Evolutionary conservation across 768 basidiomycete genomes (phyloP), one percentile per base, ranked within the genome.

Genomic region (Leucocoprinus leucothites): DNA sequence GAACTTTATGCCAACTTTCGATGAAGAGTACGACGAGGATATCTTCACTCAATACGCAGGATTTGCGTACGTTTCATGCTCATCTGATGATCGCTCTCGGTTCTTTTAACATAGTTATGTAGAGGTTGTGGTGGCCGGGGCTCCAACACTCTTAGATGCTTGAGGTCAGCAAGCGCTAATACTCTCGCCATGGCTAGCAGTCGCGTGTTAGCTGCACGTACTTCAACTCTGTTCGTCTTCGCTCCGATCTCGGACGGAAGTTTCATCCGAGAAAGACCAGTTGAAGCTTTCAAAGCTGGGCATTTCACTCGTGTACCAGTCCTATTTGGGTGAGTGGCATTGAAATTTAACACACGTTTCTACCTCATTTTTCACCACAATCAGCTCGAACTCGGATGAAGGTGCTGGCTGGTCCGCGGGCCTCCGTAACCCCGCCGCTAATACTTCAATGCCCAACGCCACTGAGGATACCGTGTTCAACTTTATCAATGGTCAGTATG

Each of bases 401-500:
- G 76, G 76, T 16, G 68, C 73, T 1, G 45, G 64, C 7, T 77
- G 76, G 76, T 74, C 74, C 14, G 66, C 69, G 2, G 52, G 49
- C 7, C 61, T 76, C 5, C 56, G 57, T 9, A 69, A 74, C 35
- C 63, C 72, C 9, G 53, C 63, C 3, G 74, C 74, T 3, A 76
- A 76, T 53, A 75, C 76, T 2, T 71, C 71, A 1, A 66, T 61
- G 61, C 67, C 73, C 0, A 65, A 65, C 46, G 74, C 75, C 0
- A 73, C 69, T 3, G 67, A 74, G 48, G 61, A 59, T 0, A 76
- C 72, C 1, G 73, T 76, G 1, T 74, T 68, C 64, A 74, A 72
- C 55, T 76, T 76, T 60, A 55, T 77, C 31, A 63, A 58, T 4
- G 76, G 76, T 5, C 76, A 77, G 63, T 77, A 61, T 43, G 56